Evolutionary conservation across 805 yeast genomes (phyloP), one percentile per base, ranked within the genome.

Genomic region (Myxozyma udenii): DNA sequence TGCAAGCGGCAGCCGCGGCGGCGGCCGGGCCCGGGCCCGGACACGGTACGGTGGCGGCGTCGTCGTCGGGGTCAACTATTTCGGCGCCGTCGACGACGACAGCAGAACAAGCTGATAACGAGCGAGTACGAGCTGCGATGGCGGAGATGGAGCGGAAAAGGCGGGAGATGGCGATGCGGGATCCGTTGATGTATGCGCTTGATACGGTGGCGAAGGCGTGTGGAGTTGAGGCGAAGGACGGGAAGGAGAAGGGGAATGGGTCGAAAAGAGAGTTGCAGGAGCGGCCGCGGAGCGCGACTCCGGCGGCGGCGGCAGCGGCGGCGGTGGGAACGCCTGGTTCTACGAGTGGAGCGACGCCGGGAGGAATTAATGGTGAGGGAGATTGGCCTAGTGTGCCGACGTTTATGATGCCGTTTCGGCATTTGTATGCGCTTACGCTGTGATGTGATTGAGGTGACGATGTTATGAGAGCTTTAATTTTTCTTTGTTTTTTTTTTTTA

Each of bases 131-230:
- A 18, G 52, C 50, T 4, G 53, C 39, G 22, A 26, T 28, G 18
- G 58, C 49, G 30, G 58, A 48, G 18, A 51, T 48, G n/a, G 54
- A 48, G 32, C 39, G 46, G 9, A 24, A 38, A 42, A 32, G 50
- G 18, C 26, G 42, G 16, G 54, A 55, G 16, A 45, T 48, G 1
- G 60, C 60, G n/a, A 46, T 42, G 50, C n/a, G 39, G 12, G 60
- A 53, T 36, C 60, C 60, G 22, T 38, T 55, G 6, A 41, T 38
- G 36, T 55, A 55, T 22, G 60, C 58, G 18, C 47, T 55, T 24
- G 48, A 41, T 25, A 37, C 57, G 5, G 52, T 55, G 4, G 57
- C 60, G 3, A 44, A 45, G 3, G 53, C 41, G 12, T 53, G 57
- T 25, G 42, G 50, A 7, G 57, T 55, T n/a, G 53, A 51, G 24